These are phyloP conservation scores for Fraxinus nigra DNA, from an alignment of 305 asterid genomes.

Conservation along the genomic window DNA sequence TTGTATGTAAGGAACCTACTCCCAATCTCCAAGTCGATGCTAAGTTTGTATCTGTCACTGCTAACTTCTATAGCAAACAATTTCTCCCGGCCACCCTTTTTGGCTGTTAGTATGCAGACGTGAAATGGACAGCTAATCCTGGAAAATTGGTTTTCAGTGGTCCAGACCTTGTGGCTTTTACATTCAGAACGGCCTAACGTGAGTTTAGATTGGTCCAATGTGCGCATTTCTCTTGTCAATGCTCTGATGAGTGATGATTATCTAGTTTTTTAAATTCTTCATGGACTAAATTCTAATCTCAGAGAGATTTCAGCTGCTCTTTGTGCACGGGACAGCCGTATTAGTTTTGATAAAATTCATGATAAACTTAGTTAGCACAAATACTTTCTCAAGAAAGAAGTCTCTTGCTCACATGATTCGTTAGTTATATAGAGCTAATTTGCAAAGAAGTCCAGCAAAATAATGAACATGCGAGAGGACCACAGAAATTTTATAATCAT, in stretches of 20 bases:
- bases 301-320: background rate
- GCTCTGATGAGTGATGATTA: background rate
- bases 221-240: background rate
- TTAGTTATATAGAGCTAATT: background rate
- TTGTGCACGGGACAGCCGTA: background rate
- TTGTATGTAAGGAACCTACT: background rate
- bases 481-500: too few species aligned
- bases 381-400: background rate
- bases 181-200: background rate
- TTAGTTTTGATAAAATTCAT: background rate
- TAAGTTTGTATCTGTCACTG: conserved; percentile 31
- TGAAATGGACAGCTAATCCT: background rate
- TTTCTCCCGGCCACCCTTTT: conserved; percentile 24
- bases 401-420: background rate
- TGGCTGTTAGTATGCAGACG: conserved; percentile 22
- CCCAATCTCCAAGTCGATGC: conserved; percentile 27
- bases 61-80: conserved; percentile 42
- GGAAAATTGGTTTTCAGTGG: background rate
- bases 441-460: background rate
- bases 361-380: background rate
- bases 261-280: background rate
- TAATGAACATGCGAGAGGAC: background rate
- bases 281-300: background rate
- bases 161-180: background rate
- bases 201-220: background rate